These are phyloP conservation scores for Eimeria acervulina DNA, from an alignment of 169 alveolate genomes.

Conservation along the genomic window DNA sequence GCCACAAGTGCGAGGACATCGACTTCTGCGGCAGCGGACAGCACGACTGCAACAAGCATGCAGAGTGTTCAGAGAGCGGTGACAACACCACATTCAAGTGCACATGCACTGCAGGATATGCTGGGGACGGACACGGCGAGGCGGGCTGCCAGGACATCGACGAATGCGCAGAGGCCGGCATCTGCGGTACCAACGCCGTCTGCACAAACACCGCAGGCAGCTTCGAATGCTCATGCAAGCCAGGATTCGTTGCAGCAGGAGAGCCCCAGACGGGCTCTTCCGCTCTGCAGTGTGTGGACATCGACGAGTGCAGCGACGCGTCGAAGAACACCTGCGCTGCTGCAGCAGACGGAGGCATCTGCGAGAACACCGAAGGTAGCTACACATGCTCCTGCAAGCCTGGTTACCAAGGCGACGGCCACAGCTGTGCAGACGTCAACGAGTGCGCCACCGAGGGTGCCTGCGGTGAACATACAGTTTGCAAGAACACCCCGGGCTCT, in stretches of 20 bases:
- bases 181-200: constrained; percentile 1
- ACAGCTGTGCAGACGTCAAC: constrained; percentile 73
- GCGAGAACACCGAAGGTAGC: constrained; percentile 86
- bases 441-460: constrained; percentile 65
- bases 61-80: constrained; percentile 84
- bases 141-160: constrained; percentile 76
- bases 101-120: constrained; percentile 85
- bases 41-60: constrained; percentile 84
- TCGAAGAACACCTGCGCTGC: constrained; percentile 82
- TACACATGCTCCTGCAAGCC: constrained; percentile 83
- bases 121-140: constrained; percentile 74
- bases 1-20: constrained; percentile 80
- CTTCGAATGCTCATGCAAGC: constrained; percentile 83
- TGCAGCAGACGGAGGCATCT: constrained; percentile 77
- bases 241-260: constrained; percentile 69
- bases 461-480: constrained; percentile 76
- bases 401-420: constrained; percentile 84
- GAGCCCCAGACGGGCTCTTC: not conserved
- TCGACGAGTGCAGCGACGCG: constrained; percentile 80
- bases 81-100: constrained; percentile 85
- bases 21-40: constrained; percentile 71
- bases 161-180: constrained; percentile 59
- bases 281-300: constrained; percentile 40
- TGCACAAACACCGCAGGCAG: constrained; percentile 86
- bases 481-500: constrained; percentile 84